Evolutionary conservation across 257 asterid species (phyloP).

Genomic region (Salvia hispanica): DNA sequence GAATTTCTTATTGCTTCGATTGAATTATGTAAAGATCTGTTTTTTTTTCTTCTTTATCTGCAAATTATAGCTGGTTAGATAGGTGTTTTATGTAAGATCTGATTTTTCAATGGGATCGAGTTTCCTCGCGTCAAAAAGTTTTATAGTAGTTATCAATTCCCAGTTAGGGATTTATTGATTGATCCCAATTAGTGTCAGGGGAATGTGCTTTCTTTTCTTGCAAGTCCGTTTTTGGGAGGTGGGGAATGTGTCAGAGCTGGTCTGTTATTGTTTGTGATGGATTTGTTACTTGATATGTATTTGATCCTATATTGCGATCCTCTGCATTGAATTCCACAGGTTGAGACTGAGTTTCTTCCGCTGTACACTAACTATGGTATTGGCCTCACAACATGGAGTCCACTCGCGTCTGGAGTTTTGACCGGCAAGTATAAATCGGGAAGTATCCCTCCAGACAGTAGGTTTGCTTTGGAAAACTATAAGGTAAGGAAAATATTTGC

Average conservation of each 20-base stretch:
- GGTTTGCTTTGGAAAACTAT: slow-evolving; percentile 93
- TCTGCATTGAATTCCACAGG: slow-evolving; percentile 52
- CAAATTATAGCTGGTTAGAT: neutral
- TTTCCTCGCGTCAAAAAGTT: neutral
- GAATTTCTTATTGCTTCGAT: neutral
- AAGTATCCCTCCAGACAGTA: slow-evolving; percentile 74
- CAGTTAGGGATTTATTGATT: no score
- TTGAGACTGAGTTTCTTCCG: slow-evolving; percentile 86
- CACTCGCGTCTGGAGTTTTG: slow-evolving; percentile 96
- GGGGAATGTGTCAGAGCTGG: neutral
- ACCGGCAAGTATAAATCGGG: slow-evolving; percentile 80
- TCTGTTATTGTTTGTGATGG: slow-evolving; percentile 14
- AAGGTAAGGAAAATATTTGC: slow-evolving; percentile 52
- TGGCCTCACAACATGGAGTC: slow-evolving; percentile 99
- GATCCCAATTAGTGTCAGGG: no score
- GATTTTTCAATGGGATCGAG: slow-evolving; percentile 6
- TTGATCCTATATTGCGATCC: neutral
- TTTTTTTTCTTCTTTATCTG: neutral
- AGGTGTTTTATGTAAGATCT: slow-evolving; percentile 3
- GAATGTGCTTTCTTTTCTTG: no score
- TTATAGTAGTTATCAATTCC: no score
- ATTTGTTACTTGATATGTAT: neutral
- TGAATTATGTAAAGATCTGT: neutral
- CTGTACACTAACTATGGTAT: slow-evolving; percentile 77
- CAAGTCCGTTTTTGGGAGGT: neutral